phyloP scores from a whole-genome alignment of 1,284 basidiomycete genomes.

The Ustilago lituana region DNA sequence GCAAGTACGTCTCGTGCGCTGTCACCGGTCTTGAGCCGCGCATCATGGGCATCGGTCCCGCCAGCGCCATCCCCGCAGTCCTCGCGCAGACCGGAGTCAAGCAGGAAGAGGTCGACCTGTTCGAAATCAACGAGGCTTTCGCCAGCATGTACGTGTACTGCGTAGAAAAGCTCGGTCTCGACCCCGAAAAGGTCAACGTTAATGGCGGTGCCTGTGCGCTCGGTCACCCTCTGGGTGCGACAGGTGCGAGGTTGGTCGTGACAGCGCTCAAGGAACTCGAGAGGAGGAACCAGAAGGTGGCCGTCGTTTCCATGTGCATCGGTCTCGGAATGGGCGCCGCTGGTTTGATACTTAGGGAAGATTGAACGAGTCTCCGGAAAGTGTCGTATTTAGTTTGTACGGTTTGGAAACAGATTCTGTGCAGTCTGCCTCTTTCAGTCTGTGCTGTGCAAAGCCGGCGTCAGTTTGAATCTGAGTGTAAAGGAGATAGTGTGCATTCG shows the following conservation, averaged over 20 bases:
- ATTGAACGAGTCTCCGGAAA: conserved; percentile 26
- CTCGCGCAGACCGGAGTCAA: conserved; percentile 75
- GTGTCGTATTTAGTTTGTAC: too few relatives aligned
- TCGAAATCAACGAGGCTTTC: conserved; percentile 82
- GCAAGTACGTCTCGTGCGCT: conserved; percentile 79
- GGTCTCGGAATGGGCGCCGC: conserved; percentile 81
- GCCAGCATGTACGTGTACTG: conserved; percentile 72
- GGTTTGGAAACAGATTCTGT: too few relatives aligned
- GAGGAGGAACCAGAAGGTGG: conserved; percentile 80
- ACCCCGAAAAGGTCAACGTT: conserved; percentile 74
- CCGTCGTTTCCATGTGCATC: conserved; percentile 87
- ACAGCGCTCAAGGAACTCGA: conserved; percentile 85
- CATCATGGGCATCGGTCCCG: conserved; percentile 78
- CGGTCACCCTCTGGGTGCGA: conserved; percentile 86
- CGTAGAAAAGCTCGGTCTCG: conserved; percentile 77
- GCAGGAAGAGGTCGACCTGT: conserved; percentile 80
- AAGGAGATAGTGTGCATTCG: too few relatives aligned
- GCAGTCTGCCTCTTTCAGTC: too few relatives aligned
- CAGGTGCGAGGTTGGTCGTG: conserved; percentile 85
- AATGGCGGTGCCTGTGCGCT: conserved; percentile 90
- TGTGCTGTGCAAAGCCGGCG: too few relatives aligned
- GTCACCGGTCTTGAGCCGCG: conserved; percentile 79
- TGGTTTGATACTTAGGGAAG: conserved; percentile 76
- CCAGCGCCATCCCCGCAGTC: conserved; percentile 60
- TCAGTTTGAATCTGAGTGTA: too few relatives aligned